Evolutionary conservation across 78 protist genomes (phyloP), one percentile per base, ranked within the genome.

Genomic region (Dictyostelium firmibasis): DNA sequence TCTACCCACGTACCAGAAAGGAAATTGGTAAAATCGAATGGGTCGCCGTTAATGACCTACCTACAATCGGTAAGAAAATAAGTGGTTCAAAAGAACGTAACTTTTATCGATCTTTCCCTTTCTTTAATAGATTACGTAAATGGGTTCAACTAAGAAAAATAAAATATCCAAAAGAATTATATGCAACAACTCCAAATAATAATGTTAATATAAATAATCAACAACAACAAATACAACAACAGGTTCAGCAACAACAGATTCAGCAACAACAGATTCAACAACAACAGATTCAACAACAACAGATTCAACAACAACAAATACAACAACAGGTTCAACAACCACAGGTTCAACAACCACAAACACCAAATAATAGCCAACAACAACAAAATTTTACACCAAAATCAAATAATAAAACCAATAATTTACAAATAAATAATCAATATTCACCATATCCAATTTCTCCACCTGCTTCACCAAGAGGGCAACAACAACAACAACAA

Each of bases 1-100:
- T 97, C 77, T 50, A 38, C 31, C 97, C 98, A 27, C 53, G 86
- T 53, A 97, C 98, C 14, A 88, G 97, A 86, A 97, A 97, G 69
- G 98, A 97, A 78, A 97, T 97, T 88, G 50, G 92, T 53, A 84
- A 84, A 84, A 92, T 92, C 16, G 92, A 83, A 76, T 92, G 96
- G 96, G 43, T 92, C 4, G n/a, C 31, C 10, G 31, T 92, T 3
- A 82, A 82, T 47, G 96, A 92, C 20, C 60, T 92, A 38, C 96
- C 96, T 25, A 77, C 92, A 3, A 75, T 57, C 16, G 53, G 57
- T 38, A 89, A 89, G 38, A 38, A 31, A 44, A 57, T 27, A n/a
- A 41, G 47, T 77, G 38, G 25, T 20, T 36, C 57, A 16, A 89
- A 89, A 50, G 94, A 89, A 70, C 83, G 77, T 53, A 81, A 89